A percentile compares a stretch with the other conserved stretches of the same genome.
phyloP scores from a whole-genome alignment of 1,139 yeast genomes.

The Martiniozyma asiatica region DNA sequence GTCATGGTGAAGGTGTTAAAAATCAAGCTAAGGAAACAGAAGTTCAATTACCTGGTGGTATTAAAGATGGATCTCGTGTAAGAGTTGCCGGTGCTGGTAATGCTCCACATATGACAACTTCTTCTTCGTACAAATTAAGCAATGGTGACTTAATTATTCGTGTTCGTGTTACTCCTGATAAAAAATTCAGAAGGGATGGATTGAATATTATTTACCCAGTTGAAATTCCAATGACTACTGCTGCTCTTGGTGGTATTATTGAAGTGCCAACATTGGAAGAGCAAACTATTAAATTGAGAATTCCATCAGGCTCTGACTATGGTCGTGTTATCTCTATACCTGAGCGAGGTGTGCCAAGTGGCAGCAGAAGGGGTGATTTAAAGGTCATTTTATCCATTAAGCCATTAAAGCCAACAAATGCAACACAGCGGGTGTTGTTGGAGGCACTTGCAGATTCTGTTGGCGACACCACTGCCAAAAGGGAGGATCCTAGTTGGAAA shows the following conservation, averaged over 20 bases:
- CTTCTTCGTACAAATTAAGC: slow-evolving; percentile 47
- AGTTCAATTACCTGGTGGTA: slow-evolving; percentile 81
- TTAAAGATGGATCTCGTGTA: slow-evolving; percentile 75
- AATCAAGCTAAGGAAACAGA: slow-evolving; percentile 56
- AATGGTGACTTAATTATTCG: slow-evolving; percentile 86
- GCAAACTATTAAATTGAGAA: slow-evolving; percentile 53
- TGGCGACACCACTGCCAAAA: slow-evolving; percentile 66
- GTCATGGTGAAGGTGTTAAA: slow-evolving; percentile 85
- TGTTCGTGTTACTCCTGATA: slow-evolving; percentile 65
- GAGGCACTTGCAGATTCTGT: slow-evolving; percentile 92
- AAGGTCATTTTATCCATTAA: slow-evolving; percentile 63
- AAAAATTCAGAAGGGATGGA: slow-evolving; percentile 53
- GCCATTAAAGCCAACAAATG: slow-evolving; percentile 63
- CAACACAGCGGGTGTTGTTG: slow-evolving; percentile 82
- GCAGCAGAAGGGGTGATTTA: slow-evolving; percentile 68
- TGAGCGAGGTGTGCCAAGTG: slow-evolving; percentile 65
- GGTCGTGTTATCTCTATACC: slow-evolving; percentile 71
- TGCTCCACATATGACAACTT: slow-evolving; percentile 63
- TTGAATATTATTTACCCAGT: slow-evolving; percentile 52
- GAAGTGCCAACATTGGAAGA: slow-evolving; percentile 79
- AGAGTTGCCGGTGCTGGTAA: slow-evolving; percentile 88
- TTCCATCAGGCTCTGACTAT: slow-evolving; percentile 78
- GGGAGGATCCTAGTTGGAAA: slow-evolving; percentile 51
- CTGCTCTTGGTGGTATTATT: slow-evolving; percentile 87
- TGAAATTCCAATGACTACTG: slow-evolving; percentile 84